A percentile compares a stretch with the other conserved stretches of the same genome.
Evolutionary conservation across 176 grass and related monocot species (phyloP).

Genomic region (Thalia dealbata): DNA sequence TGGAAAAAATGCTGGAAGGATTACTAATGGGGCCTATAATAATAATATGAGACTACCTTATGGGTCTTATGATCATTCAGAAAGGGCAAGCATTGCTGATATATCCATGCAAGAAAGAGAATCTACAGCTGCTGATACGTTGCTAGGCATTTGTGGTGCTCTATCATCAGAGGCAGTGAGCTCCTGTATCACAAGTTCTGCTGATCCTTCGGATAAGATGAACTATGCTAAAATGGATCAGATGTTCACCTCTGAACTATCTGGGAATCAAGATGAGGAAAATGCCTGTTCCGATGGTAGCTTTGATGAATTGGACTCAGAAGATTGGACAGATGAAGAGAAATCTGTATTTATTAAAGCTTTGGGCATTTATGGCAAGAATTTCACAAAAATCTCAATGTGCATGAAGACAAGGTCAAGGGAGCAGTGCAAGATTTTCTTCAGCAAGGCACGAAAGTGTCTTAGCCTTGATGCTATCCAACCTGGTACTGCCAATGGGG

Average conservation of each 20-base stretch:
- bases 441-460: slow-evolving; percentile 78
- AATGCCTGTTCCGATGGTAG: slow-evolving; percentile 51
- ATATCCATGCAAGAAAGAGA: slow-evolving; percentile 47
- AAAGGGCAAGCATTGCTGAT: slow-evolving; percentile 22
- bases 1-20: slow-evolving; percentile 23
- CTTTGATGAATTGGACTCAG: slow-evolving; percentile 50
- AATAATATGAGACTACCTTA: slow-evolving; percentile 21
- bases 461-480: slow-evolving; percentile 70
- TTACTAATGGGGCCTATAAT: slow-evolving; percentile 19
- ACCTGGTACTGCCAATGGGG: slow-evolving; percentile 31
- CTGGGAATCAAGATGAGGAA: slow-evolving; percentile 36
- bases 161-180: slow-evolving; percentile 71
- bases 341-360: slow-evolving; percentile 66
- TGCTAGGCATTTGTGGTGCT: slow-evolving; percentile 56
- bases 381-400: slow-evolving; percentile 56
- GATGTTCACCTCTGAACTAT: slow-evolving; percentile 19
- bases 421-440: slow-evolving; percentile 94
- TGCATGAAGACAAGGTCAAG: slow-evolving; percentile 61
- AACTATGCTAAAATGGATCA: slow-evolving; percentile 20
- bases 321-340: slow-evolving; percentile 84
- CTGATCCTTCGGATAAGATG: slow-evolving; percentile 45
- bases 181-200: slow-evolving; percentile 72
- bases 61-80: slow-evolving; percentile 24
- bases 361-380: slow-evolving; percentile 59
- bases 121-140: slow-evolving; percentile 60